phyloP scores from a whole-genome alignment of 768 basidiomycete species.

The Floccularia luteovirens region DNA sequence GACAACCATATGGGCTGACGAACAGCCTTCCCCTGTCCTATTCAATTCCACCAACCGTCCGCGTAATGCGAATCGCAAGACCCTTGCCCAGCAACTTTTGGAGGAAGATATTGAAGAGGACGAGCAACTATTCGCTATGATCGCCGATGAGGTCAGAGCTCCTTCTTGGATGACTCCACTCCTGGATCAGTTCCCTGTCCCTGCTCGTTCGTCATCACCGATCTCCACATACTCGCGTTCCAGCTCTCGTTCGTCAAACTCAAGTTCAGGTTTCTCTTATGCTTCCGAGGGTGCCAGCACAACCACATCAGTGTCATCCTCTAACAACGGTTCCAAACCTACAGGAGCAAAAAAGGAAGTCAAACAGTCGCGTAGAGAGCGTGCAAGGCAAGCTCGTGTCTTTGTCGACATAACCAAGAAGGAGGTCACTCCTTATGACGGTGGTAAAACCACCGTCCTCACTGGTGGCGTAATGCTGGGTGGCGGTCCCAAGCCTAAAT shows the following conservation, averaged over 20 bases:
- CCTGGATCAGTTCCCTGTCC: slow-evolving; percentile 48
- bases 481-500: slow-evolving; percentile 26
- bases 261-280: slow-evolving; percentile 55
- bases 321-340: slow-evolving; percentile 18
- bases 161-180: slow-evolving; percentile 68
- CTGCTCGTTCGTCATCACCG: slow-evolving; percentile 33
- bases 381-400: slow-evolving; percentile 60
- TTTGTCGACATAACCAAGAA: slow-evolving; percentile 69
- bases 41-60: slow-evolving; percentile 12
- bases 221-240: slow-evolving; percentile 61
- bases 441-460: slow-evolving; percentile 82
- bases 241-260: slow-evolving; percentile 68
- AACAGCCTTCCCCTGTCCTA: slow-evolving; percentile 17
- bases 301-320: slow-evolving; percentile 33
- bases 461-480: slow-evolving; percentile 88
- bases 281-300: slow-evolving; percentile 40
- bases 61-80: slow-evolving; percentile 31
- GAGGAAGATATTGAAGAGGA: slow-evolving; percentile 69
- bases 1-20: slow-evolving; percentile 64
- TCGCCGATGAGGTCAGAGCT: slow-evolving; percentile 62
- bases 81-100: slow-evolving; percentile 66
- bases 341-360: slow-evolving; percentile 16
- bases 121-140: slow-evolving; percentile 66
- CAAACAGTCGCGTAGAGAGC: slow-evolving; percentile 63
- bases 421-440: slow-evolving; percentile 80